Conservation (phyloP, 148 eudicot genomes). For the Pharnaceum exiguum region DNA sequence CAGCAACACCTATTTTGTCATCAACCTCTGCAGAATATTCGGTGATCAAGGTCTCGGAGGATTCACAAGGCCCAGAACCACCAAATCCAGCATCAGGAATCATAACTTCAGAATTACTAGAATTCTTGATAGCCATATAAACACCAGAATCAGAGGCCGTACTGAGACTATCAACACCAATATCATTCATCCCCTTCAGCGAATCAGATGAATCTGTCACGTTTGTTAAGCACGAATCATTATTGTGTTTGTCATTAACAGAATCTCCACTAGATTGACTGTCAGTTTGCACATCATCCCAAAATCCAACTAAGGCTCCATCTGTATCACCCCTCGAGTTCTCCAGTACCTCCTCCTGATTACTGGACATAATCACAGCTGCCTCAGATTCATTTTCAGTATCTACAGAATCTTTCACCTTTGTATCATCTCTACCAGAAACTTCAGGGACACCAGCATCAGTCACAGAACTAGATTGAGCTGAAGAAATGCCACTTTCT, state of each 20-base stretch:
- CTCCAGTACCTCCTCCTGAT: neutral
- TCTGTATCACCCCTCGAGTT: neutral
- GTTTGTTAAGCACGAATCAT: neutral
- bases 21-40: no score
- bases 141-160: no score
- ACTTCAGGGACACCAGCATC: neutral
- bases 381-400: neutral
- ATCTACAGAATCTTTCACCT: neutral
- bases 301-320: neutral
- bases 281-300: neutral
- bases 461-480: neutral
- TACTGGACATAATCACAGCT: neutral
- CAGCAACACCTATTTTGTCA: no score
- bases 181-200: no score
- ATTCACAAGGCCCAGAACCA: no score
- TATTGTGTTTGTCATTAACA: conserved; percentile 3
- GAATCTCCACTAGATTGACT: conserved; percentile 4
- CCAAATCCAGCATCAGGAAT: neutral
- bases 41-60: no score
- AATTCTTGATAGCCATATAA: no score
- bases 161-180: no score
- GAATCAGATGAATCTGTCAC: no score
- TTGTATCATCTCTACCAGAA: neutral
- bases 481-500: conserved; percentile 1
- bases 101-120: neutral